Conservation (phyloP, 495 filamentous ascomycete genomes). For the Cudoniella acicularis region DNA sequence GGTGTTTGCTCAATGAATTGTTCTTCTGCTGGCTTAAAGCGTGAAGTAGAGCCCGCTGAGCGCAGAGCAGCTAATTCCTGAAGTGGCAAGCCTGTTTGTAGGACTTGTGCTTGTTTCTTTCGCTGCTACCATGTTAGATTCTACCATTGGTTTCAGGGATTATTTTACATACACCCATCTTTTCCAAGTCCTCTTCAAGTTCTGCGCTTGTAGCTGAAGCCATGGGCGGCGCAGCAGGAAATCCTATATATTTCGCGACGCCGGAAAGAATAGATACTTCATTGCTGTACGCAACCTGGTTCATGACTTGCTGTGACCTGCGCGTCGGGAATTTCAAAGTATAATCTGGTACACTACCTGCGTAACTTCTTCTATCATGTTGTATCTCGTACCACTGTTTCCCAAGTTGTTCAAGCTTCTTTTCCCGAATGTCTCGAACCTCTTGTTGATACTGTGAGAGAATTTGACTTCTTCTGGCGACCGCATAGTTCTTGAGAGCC, state of each 20-base stretch:
- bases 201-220: constrained; percentile 65
- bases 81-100: constrained; percentile 14
- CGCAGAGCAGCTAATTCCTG: constrained; percentile 38
- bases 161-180: constrained; percentile 73
- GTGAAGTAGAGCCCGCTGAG: constrained; percentile 23
- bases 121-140: constrained; percentile 32
- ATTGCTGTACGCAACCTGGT: constrained; percentile 85
- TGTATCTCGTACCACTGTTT: constrained; percentile 88
- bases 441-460: constrained; percentile 84
- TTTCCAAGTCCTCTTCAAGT: constrained; percentile 80
- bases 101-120: constrained; percentile 24
- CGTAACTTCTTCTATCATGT: constrained; percentile 78
- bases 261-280: constrained; percentile 90
- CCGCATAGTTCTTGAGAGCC: constrained; percentile 64
- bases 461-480: constrained; percentile 76
- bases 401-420: constrained; percentile 71
- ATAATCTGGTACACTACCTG: constrained; percentile 77
- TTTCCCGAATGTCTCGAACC: constrained; percentile 75
- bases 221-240: constrained; percentile 89
- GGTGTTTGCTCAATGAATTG: constrained; percentile 78
- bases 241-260: constrained; percentile 89
- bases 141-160: background rate
- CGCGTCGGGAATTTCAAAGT: constrained; percentile 68
- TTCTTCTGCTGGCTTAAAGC: constrained; percentile 66
- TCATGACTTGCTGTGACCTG: constrained; percentile 65